phyloP scores from a whole-genome alignment of 495 filamentous ascomycete species.

The Cryomyces minteri region DNA sequence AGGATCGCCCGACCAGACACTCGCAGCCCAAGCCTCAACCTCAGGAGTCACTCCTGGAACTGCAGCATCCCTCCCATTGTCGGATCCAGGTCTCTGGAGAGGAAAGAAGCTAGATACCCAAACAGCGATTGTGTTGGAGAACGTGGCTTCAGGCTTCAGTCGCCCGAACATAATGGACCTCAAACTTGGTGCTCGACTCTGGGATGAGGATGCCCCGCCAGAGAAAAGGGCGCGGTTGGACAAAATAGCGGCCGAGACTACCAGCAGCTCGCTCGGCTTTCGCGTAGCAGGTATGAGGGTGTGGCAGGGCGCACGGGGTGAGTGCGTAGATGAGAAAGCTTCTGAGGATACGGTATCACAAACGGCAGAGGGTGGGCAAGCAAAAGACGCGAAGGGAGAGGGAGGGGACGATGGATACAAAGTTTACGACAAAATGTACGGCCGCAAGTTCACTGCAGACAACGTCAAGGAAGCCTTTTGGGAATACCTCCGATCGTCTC shows the following conservation, averaged over 20 bases:
- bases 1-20: constrained; percentile 27
- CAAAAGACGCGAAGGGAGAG: constrained; percentile 24
- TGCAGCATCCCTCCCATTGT: background rate
- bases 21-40: constrained; percentile 19
- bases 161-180: constrained; percentile 88
- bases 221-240: constrained; percentile 69
- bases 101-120: constrained; percentile 38
- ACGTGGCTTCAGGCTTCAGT: constrained; percentile 63
- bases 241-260: constrained; percentile 59
- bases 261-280: constrained; percentile 63
- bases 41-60: background rate
- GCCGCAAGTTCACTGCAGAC: constrained; percentile 47
- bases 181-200: constrained; percentile 74
- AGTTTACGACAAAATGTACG: constrained; percentile 79
- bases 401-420: constrained; percentile 39
- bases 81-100: constrained; percentile 2
- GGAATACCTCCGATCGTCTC: constrained; percentile 50
- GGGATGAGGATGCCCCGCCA: constrained; percentile 62
- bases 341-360: too few relatives aligned
- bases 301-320: constrained; percentile 37
- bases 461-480: constrained; percentile 61
- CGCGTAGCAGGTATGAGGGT: constrained; percentile 90
- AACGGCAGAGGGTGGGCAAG: constrained; percentile 19
- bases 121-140: constrained; percentile 70
- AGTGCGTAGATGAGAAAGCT: constrained; percentile 1